Base-by-base conservation (phyloP, 139 green algal genomes). In the Haematococcus sp. region DNA sequence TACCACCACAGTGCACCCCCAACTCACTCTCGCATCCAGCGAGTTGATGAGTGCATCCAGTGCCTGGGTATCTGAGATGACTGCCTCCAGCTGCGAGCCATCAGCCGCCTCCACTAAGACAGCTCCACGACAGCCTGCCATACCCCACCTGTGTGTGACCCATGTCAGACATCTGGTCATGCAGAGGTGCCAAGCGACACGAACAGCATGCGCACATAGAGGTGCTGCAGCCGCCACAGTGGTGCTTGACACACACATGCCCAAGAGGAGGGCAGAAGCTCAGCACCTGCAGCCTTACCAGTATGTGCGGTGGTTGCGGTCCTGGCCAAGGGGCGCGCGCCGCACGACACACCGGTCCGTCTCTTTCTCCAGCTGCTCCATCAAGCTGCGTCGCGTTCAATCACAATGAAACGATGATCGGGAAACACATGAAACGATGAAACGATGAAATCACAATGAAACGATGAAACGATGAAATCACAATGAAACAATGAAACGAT, bases 231-330 rank as follows among this genome's bases (percentile, higher is more conserved):
- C n/a, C n/a, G n/a, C n/a, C n/a, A n/a, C n/a, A n/a, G n/a, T n/a
- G n/a, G n/a, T n/a, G n/a, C n/a, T n/a, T n/a, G n/a, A n/a, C n/a
- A n/a, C n/a, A n/a, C n/a, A n/a, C n/a, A n/a, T n/a, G n/a, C n/a
- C n/a, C n/a, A n/a, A n/a, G n/a, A n/a, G n/a, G n/a, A n/a, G n/a
- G n/a, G n/a, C n/a, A n/a, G n/a, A n/a, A n/a, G n/a, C n/a, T n/a
- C n/a, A n/a, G n/a, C n/a, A n/a, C n/a, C n/a, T n/a, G n/a, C n/a
- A n/a, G n/a, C n/a, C n/a, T 7, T 81, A 80, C 84, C 88, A 94
- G 76, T 93, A 93, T 66, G 76, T 70, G 28, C 86, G 81, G 71
- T 77, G 68, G 79, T 88, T 61, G 28, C 89, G 78, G 86, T 94
- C 89, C 19, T 49, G 34, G 32, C 89, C 89, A 40, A 94, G 71